Conservation (phyloP, 768 basidiomycete genomes). For the Tulasnella sp. region DNA sequence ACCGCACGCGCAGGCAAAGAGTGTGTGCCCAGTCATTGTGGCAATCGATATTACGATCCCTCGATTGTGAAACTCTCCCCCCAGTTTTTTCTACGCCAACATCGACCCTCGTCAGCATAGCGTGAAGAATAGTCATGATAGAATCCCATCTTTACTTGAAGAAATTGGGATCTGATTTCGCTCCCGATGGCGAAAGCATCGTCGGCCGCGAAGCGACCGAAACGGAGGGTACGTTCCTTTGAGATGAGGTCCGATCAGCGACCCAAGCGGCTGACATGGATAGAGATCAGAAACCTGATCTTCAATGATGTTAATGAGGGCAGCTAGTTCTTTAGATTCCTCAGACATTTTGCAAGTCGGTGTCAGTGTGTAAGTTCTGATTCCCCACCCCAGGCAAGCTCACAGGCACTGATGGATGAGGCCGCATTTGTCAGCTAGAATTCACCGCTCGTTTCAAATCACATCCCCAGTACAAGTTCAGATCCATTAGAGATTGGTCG, state of each 20-base stretch:
- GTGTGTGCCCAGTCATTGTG: constrained; percentile 19
- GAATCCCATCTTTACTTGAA: constrained; percentile 1
- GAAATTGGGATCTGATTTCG: constrained; percentile 13
- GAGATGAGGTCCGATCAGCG: background rate
- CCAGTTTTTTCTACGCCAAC: background rate
- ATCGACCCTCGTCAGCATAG: too few relatives aligned
- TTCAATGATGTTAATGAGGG: background rate
- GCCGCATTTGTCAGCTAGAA: too few relatives aligned
- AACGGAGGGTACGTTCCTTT: constrained; percentile 17
- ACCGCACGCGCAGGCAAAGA: constrained; percentile 16
- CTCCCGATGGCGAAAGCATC: constrained; percentile 18
- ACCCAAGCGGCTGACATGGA: background rate
- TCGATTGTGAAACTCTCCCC: constrained; percentile 1
- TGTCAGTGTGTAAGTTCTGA: too few relatives aligned
- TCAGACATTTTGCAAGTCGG: background rate
- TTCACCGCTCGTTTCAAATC: too few relatives aligned
- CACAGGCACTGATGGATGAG: too few relatives aligned
- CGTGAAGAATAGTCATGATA: background rate
- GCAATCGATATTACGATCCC: constrained; percentile 19
- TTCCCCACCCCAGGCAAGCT: too few relatives aligned
- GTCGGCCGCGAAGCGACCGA: constrained; percentile 13
- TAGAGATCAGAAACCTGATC: background rate
- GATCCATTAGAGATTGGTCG: too few relatives aligned
- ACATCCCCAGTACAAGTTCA: too few relatives aligned
- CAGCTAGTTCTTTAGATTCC: background rate